phyloP scores from a whole-genome alignment of 2,329 filamentous ascomycete species.

The Penicillium frequentans region DNA sequence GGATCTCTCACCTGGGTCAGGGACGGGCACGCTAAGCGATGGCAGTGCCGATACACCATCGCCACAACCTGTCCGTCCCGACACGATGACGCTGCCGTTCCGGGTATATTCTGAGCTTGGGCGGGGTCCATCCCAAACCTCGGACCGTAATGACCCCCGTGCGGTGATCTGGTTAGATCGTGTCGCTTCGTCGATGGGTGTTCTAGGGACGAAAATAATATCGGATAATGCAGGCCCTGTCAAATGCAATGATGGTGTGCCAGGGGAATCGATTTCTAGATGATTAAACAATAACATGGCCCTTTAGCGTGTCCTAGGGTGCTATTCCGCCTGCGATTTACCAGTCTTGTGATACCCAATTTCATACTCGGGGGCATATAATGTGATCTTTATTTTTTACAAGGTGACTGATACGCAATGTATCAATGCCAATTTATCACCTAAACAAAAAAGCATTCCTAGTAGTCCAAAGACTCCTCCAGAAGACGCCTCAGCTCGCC shows the following conservation, averaged over 20 bases:
- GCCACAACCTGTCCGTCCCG: neutral
- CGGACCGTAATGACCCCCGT: conserved; percentile 22
- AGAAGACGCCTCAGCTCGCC: conserved; percentile 71
- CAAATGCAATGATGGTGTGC: conserved; percentile 1
- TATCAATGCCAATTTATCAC: neutral
- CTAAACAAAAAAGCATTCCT: conserved; percentile 12
- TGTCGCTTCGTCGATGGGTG: conserved; percentile 35
- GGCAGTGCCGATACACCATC: conserved; percentile 8
- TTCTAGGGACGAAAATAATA: conserved; percentile 27
- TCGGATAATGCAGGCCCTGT: neutral
- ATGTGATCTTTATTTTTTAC: neutral
- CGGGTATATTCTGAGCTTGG: conserved; percentile 29
- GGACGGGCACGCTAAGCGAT: conserved; percentile 9
- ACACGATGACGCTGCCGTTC: conserved; percentile 20
- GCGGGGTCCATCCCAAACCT: conserved; percentile 20
- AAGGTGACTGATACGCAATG: neutral
- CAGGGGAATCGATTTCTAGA: neutral
- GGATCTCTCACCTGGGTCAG: conserved; percentile 14
- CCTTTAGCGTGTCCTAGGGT: neutral
- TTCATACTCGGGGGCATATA: neutral
- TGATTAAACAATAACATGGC: neutral
- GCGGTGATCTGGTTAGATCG: conserved; percentile 33
- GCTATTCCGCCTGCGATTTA: neutral
- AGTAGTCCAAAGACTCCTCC: conserved; percentile 61
- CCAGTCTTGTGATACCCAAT: neutral